These are phyloP conservation scores for Rhynchospora breviuscula DNA, from an alignment of 176 grass and related monocot genomes.

Conservation along the genomic window DNA sequence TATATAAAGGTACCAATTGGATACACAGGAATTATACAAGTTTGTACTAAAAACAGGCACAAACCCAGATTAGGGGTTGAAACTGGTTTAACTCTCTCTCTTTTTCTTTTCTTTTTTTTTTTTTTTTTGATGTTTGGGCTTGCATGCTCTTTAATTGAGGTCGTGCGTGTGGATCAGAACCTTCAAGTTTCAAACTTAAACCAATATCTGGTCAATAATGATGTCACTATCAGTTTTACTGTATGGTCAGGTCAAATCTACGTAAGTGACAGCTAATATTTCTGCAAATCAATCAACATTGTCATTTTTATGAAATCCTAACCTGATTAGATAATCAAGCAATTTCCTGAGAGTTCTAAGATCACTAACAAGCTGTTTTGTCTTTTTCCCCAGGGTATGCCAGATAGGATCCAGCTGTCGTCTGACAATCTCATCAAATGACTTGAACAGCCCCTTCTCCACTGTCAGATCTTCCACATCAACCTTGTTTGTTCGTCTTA, in stretches of 20 bases:
- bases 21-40: neutral
- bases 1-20: neutral
- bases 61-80: neutral
- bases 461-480: constrained; percentile 90
- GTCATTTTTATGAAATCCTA: neutral
- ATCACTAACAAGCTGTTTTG: constrained; percentile 93
- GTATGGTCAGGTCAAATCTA: neutral
- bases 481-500: constrained; percentile 81
- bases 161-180: too few species aligned
- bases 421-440: constrained; percentile 90
- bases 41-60: neutral
- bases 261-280: neutral
- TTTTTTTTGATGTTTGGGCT: neutral
- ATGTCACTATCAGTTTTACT: neutral
- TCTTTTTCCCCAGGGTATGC: constrained; percentile 98
- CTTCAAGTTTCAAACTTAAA: constrained; percentile 4
- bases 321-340: constrained; percentile 94
- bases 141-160: neutral
- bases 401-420: constrained; percentile 90
- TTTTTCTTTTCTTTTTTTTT: neutral
- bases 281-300: neutral
- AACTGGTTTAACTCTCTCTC: neutral
- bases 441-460: constrained; percentile 91
- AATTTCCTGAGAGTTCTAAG: constrained; percentile 92
- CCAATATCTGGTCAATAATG: constrained; percentile 6